Evolutionary conservation across 768 basidiomycete genomes (phyloP).

Genomic region (Heimioporus sp.): DNA sequence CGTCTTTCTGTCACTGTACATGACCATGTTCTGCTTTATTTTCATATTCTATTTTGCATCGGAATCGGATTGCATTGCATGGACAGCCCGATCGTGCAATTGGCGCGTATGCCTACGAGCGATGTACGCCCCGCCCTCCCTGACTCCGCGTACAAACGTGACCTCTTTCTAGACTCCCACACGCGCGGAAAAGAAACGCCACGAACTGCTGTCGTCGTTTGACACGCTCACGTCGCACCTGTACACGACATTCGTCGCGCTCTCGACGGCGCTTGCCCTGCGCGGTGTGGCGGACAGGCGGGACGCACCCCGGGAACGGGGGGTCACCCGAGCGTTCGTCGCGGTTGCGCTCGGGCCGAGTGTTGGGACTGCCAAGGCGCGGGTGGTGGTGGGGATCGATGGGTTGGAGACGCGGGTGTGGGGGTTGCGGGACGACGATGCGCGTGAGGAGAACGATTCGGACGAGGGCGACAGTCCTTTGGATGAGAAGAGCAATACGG

Average conservation of each 20-base stretch:
- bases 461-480: background rate
- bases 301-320: background rate
- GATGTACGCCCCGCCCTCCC: constrained; percentile 34
- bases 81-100: constrained; percentile 64
- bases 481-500: constrained; percentile 5
- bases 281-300: background rate
- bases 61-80: background rate
- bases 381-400: constrained; percentile 62
- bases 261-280: constrained; percentile 66
- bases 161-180: constrained; percentile 36
- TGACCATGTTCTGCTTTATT: too few species aligned
- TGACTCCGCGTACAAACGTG: background rate
- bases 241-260: constrained; percentile 67
- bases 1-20: too few species aligned
- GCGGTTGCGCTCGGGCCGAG: constrained; percentile 62
- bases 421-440: constrained; percentile 22
- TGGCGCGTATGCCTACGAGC: constrained; percentile 50
- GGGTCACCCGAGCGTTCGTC: constrained; percentile 45
- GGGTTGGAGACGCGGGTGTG: constrained; percentile 51
- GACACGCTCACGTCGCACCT: constrained; percentile 74
- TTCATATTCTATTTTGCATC: too few species aligned
- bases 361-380: constrained; percentile 57
- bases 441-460: constrained; percentile 23
- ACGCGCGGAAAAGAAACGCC: constrained; percentile 55
- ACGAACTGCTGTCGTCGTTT: constrained; percentile 61